Conservation (phyloP, 306 rosid species). For the Medicago truncatula region DNA sequence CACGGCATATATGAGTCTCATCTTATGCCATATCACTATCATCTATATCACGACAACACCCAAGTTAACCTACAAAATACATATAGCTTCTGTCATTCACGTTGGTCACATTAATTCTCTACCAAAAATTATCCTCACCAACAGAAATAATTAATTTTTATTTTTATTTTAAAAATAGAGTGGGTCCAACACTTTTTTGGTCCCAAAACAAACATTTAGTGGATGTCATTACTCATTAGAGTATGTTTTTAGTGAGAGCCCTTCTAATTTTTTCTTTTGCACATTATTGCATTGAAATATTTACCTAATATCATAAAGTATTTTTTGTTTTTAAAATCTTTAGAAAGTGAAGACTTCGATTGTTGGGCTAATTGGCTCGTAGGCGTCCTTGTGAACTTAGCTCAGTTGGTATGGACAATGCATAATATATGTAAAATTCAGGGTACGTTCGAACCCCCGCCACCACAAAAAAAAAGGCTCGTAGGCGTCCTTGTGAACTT, state of each 20-base stretch:
- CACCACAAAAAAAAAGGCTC: too few species aligned
- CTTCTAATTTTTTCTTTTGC: background rate
- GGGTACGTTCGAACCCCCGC: too few species aligned
- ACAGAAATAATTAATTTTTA: background rate
- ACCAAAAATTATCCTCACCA: background rate
- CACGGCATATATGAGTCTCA: background rate
- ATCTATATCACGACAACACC: background rate
- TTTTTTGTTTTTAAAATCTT: too few species aligned
- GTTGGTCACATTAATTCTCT: slow-evolving; percentile 9
- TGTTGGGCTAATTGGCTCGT: too few species aligned
- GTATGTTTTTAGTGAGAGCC: too few species aligned
- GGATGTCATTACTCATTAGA: background rate
- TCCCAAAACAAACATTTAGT: background rate
- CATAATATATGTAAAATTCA: too few species aligned
- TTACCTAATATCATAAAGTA: too few species aligned
- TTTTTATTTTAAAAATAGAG: background rate
- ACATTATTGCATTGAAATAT: too few species aligned
- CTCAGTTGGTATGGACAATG: too few species aligned
- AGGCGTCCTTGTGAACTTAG: too few species aligned
- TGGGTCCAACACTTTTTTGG: slow-evolving; percentile 5
- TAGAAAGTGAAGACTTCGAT: too few species aligned
- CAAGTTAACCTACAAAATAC: slow-evolving; percentile 1
- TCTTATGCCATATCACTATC: background rate
- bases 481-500: too few species aligned
- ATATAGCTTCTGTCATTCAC: slow-evolving; percentile 4